Conservation (phyloP, 108 stramenopile genomes). For the Fistulifera pelliculosa region DNA sequence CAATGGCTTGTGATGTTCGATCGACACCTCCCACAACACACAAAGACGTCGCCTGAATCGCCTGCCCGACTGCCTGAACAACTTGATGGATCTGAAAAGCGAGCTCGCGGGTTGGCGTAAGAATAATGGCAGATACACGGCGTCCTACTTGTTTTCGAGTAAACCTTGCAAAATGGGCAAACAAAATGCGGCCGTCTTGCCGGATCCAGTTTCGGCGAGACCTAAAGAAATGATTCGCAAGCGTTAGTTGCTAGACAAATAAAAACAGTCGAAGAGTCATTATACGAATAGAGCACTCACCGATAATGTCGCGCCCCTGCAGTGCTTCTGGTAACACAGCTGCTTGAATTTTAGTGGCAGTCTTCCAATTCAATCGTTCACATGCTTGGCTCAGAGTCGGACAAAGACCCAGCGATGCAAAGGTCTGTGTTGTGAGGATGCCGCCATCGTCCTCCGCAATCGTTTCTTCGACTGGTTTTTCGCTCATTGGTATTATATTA, state of each 20-base stretch:
- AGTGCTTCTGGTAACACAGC: slow-evolving; percentile 85
- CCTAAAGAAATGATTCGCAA: too few species aligned
- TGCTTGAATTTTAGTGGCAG: slow-evolving; percentile 89
- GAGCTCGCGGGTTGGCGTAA: slow-evolving; percentile 98
- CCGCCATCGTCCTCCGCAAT: neutral
- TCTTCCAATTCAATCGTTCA: slow-evolving; percentile 83
- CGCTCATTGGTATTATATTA: too few species aligned
- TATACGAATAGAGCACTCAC: neutral
- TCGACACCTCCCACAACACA: slow-evolving; percentile 98
- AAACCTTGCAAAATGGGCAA: slow-evolving; percentile 87
- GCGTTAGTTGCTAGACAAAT: too few species aligned
- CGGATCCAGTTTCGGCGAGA: slow-evolving; percentile 84
- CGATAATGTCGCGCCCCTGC: slow-evolving; percentile 71
- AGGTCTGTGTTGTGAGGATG: slow-evolving; percentile 58
- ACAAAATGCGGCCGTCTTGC: slow-evolving; percentile 94
- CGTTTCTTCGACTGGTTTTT: too few species aligned
- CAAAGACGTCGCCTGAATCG: slow-evolving; percentile 84
- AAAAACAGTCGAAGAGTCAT: too few species aligned
- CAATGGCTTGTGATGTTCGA: slow-evolving; percentile 86
- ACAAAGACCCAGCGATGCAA: slow-evolving; percentile 75
- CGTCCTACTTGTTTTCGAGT: slow-evolving; percentile 54
- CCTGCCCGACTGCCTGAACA: slow-evolving; percentile 80
- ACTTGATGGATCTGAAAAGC: slow-evolving; percentile 99
- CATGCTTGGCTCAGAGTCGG: slow-evolving; percentile 77
- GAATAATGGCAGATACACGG: slow-evolving; percentile 77